Conservation (phyloP, 352 stramenopile species). For the Phytophthora citricola region DNA sequence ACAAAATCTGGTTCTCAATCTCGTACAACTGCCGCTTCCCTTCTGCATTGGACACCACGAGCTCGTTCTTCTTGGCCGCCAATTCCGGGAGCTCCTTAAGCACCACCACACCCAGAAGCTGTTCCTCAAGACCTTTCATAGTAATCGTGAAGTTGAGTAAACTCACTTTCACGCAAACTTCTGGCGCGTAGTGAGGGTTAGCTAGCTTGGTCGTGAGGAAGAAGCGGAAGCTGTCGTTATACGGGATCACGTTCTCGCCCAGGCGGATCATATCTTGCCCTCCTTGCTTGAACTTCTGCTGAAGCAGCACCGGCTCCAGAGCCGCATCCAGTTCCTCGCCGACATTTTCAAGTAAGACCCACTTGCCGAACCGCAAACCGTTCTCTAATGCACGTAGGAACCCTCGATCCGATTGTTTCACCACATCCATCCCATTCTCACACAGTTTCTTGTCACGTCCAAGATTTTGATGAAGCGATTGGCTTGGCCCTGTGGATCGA, state of each 20-base stretch:
- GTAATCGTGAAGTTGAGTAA: constrained; percentile 95
- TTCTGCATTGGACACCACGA: constrained; percentile 90
- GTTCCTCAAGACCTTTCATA: constrained; percentile 91
- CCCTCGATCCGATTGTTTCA: constrained; percentile 89
- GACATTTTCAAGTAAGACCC: constrained; percentile 92
- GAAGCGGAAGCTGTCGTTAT: constrained; percentile 92
- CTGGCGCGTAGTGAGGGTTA: constrained; percentile 93
- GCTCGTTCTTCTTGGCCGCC: constrained; percentile 90
- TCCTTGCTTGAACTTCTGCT: constrained; percentile 94
- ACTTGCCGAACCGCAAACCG: constrained; percentile 91
- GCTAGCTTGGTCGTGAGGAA: constrained; percentile 94
- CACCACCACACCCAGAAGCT: constrained; percentile 90
- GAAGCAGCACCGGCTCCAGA: constrained; percentile 90
- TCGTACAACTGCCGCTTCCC: constrained; percentile 91
- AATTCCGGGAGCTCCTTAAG: constrained; percentile 91
- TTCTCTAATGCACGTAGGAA: constrained; percentile 92
- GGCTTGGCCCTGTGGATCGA: constrained; percentile 93
- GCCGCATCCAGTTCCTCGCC: constrained; percentile 90
- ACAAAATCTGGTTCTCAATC: constrained; percentile 94
- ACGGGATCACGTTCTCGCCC: constrained; percentile 92
- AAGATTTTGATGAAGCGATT: constrained; percentile 94
- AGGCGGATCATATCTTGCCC: constrained; percentile 93
- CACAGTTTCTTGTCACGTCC: constrained; percentile 85
- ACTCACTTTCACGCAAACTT: constrained; percentile 93
- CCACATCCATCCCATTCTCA: constrained; percentile 93